Base-by-base conservation (phyloP, 2,329 filamentous ascomycete genomes). In the Alternaria longipes region DNA sequence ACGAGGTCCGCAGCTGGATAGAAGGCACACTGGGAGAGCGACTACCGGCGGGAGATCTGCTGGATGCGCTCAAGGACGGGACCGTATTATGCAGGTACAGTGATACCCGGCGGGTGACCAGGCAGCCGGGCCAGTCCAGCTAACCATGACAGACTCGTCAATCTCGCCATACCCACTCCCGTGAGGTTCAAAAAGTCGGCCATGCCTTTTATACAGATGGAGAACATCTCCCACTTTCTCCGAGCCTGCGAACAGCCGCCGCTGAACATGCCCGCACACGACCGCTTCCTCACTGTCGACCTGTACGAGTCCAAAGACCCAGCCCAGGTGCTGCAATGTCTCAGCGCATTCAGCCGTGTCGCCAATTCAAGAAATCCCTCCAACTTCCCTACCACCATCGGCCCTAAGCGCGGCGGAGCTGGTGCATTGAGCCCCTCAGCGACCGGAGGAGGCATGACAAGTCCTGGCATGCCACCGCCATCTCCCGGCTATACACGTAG, bases 191-290 rank as follows among this genome's bases (percentile, higher is more conserved):
- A 98, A 81, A 85, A 90, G 75, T 97, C 94, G 1, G 82, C 89
- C 41, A 98, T 98, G 94, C 95, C 95, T 0, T 99, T 99, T 77
- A 94, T 98, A 41, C 95, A 99, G 80, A 98, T 98, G 94, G 95
- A 99, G 80, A 99, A 99, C 78, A 97, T 99, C 75, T 96, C 94
- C 5, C 92, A 97, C 76, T 99, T 97, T 81, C 88, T 99, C 55
- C 89, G 88, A 74, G 93, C 93, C 62, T 97, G 94, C 83, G 92
- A 97, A 80, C 84, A 87, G 52, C 88, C 91, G 26, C 95, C 95
- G 0, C 84, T 99, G 54, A 94, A 90, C 79, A 88, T 99, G 61
- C 93, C 92, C 59, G 90, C 94, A 46, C 95, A 99, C 82, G 95
- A 99, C 80, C 89, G 94, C 68, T 99, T 99, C 81, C 88, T 98